Evolutionary conservation across 2,329 filamentous ascomycete genomes (phyloP).

Genomic region (Alternaria brassicae): DNA sequence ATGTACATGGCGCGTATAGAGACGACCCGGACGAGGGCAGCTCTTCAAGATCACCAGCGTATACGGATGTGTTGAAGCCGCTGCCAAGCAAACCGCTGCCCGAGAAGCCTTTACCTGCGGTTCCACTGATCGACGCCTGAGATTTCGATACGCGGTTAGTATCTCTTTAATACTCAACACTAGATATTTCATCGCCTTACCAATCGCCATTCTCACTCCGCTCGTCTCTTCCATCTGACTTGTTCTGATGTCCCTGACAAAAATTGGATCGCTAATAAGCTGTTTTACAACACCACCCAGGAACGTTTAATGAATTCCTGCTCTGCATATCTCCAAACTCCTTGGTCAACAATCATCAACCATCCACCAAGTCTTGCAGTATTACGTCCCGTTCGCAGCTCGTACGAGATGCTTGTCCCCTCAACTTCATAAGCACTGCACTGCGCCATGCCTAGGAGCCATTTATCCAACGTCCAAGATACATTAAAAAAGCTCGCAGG

Average conservation of each 20-base stretch:
- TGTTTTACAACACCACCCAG: background rate
- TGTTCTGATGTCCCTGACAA: background rate
- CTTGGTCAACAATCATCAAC: background rate
- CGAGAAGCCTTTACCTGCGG: slow-evolving; percentile 44
- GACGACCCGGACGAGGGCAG: slow-evolving; percentile 33
- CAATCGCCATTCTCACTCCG: background rate
- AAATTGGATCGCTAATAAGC: background rate
- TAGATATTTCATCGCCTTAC: background rate
- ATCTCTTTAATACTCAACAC: background rate
- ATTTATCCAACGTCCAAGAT: background rate
- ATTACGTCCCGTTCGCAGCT: background rate
- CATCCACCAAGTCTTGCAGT: background rate
- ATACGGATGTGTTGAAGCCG: slow-evolving; percentile 26
- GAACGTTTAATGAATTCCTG: background rate
- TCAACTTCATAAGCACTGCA: background rate
- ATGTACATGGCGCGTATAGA: slow-evolving; percentile 26
- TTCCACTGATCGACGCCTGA: slow-evolving; percentile 45
- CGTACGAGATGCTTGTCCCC: background rate
- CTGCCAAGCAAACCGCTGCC: slow-evolving; percentile 44
- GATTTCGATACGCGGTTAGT: too few relatives aligned
- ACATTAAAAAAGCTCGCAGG: background rate
- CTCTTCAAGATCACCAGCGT: slow-evolving; percentile 10
- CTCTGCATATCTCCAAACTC: background rate
- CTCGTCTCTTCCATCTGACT: background rate
- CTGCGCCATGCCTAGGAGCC: background rate